Evolutionary conservation across 805 yeast genomes (phyloP).

Genomic region (Candida hispaniensis): DNA sequence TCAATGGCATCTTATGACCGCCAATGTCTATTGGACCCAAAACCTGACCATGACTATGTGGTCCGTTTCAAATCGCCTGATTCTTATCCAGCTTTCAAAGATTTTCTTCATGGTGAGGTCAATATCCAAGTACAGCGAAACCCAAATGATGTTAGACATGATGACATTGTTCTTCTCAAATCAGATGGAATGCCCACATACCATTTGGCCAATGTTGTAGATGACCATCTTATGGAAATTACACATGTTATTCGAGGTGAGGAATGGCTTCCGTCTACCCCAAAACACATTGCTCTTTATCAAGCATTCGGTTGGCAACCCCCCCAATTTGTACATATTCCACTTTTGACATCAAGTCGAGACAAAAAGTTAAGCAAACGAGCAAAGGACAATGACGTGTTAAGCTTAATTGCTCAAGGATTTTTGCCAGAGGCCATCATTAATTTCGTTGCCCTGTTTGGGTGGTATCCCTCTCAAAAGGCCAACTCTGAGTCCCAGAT

Average conservation of each 20-base stretch:
- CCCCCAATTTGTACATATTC: constrained; percentile 82
- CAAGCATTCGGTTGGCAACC: constrained; percentile 75
- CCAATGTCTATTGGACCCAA: constrained; percentile 42
- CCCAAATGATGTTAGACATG: constrained; percentile 58
- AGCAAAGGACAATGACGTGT: constrained; percentile 67
- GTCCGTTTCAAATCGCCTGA: constrained; percentile 72
- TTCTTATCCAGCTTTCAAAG: constrained; percentile 53
- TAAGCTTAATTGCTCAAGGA: constrained; percentile 46
- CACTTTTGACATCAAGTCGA: constrained; percentile 60
- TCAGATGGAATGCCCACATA: constrained; percentile 96
- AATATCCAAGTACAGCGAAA: constrained; percentile 75
- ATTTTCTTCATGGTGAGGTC: constrained; percentile 66
- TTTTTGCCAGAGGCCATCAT: constrained; percentile 77
- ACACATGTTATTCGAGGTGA: constrained; percentile 96
- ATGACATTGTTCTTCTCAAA: constrained; percentile 80
- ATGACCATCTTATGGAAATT: constrained; percentile 84
- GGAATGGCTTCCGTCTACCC: constrained; percentile 95
- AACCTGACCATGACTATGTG: constrained; percentile 34
- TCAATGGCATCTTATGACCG: constrained; percentile 89
- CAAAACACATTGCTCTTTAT: constrained; percentile 84
- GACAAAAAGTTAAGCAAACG: constrained; percentile 69
- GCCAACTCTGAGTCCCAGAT: constrained; percentile 25
- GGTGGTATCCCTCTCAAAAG: constrained; percentile 93
- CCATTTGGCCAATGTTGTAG: constrained; percentile 92
- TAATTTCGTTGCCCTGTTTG: constrained; percentile 81